A percentile compares a stretch with the other conserved stretches of the same genome.
phyloP scores from a whole-genome alignment of 345 rosid genomes.

The Geranium brycei region DNA sequence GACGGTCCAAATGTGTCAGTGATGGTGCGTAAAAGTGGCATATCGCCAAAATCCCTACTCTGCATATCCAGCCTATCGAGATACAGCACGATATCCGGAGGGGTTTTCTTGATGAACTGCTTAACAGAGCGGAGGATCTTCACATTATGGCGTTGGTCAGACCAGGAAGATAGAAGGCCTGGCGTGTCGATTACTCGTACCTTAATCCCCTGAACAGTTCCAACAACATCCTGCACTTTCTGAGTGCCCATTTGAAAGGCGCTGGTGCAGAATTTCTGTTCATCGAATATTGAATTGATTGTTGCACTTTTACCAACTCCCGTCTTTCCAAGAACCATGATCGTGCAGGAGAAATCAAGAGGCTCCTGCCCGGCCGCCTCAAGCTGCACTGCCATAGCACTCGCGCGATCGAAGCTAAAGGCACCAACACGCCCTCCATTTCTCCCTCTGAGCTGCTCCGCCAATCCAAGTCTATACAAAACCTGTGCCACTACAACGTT shows the following conservation, averaged over 20 bases:
- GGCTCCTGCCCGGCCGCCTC: constrained; percentile 92
- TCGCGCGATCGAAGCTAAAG: constrained; percentile 95
- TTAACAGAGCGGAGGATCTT: constrained; percentile 76
- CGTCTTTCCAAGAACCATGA: constrained; percentile 94
- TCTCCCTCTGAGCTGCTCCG: constrained; percentile 94
- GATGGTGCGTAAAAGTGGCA: constrained; percentile 90
- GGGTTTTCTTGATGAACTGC: constrained; percentile 68
- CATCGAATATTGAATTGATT: constrained; percentile 91
- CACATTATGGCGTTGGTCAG: constrained; percentile 88
- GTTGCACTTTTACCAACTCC: constrained; percentile 99
- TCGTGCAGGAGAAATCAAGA: constrained; percentile 96
- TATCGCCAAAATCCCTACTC: constrained; percentile 85
- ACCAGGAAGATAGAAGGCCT: constrained; percentile 85
- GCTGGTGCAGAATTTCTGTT: constrained; percentile 70
- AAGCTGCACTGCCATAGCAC: constrained; percentile 96
- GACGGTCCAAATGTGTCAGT: constrained; percentile 86
- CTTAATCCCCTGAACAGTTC: constrained; percentile 92
- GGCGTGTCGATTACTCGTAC: constrained; percentile 98
- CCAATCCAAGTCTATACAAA: constrained; percentile 86
- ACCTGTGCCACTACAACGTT: constrained; percentile 99
- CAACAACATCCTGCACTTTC: constrained; percentile 90
- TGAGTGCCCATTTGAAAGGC: constrained; percentile 85
- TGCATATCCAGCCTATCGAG: constrained; percentile 96
- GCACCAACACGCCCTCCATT: constrained; percentile 99
- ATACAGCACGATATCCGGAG: constrained; percentile 94